phyloP scores from a whole-genome alignment of 257 asterid species.

The Nicotiana tomentosiformis region DNA sequence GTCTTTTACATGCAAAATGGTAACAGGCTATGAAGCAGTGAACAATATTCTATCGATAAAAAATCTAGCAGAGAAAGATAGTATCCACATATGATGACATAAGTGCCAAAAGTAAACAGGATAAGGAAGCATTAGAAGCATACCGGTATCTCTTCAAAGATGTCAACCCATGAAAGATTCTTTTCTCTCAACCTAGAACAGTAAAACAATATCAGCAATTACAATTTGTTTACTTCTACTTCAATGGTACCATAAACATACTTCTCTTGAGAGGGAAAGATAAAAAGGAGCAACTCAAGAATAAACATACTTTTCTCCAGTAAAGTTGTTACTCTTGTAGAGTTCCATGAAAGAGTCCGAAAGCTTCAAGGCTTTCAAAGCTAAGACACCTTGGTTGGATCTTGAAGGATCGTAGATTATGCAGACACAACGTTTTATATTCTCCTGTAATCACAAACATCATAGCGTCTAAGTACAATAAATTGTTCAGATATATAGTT shows the following conservation, averaged over 20 bases:
- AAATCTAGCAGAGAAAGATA: background rate
- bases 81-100: background rate
- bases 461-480: background rate
- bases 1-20: background rate
- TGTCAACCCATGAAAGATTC: slow-evolving; percentile 96
- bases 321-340: slow-evolving; percentile 70
- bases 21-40: slow-evolving; percentile 5
- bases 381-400: slow-evolving; percentile 93
- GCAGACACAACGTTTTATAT: slow-evolving; percentile 89
- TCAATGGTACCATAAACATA: background rate
- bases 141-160: slow-evolving; percentile 97
- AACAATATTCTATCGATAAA: background rate
- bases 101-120: background rate
- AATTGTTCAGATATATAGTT: background rate
- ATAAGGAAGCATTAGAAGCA: slow-evolving; percentile 17
- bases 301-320: slow-evolving; percentile 82
- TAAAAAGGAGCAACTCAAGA: background rate
- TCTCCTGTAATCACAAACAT: slow-evolving; percentile 56
- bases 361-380: slow-evolving; percentile 93
- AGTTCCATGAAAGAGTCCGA: slow-evolving; percentile 99
- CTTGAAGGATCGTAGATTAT: slow-evolving; percentile 96
- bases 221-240: background rate
- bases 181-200: slow-evolving; percentile 81
- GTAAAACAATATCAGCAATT: slow-evolving; percentile 3
- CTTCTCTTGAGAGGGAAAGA: slow-evolving; percentile 4